Conservation (phyloP, 768 basidiomycete genomes). For the Suillus spraguei region DNA sequence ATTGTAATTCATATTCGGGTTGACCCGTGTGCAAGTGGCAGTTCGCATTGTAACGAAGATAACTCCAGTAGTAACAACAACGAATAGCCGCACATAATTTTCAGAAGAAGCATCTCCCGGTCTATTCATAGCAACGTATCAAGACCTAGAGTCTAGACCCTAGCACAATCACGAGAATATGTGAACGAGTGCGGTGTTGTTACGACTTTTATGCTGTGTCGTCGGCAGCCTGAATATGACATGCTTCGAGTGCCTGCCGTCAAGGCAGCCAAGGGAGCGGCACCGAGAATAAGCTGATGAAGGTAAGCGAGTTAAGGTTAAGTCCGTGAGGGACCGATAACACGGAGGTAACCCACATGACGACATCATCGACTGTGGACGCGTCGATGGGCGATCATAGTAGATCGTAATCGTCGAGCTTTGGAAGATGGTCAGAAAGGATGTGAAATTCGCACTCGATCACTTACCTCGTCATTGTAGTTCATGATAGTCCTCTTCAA, state of each 20-base stretch:
- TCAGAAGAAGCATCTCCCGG: background rate
- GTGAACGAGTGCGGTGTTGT: background rate
- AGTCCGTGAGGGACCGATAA: constrained; percentile 7
- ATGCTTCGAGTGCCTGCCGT: background rate
- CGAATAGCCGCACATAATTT: background rate
- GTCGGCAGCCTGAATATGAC: constrained; percentile 6
- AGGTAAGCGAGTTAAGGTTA: constrained; percentile 7
- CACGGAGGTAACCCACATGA: constrained; percentile 2
- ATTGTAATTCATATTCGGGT: background rate
- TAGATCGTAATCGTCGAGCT: constrained; percentile 96
- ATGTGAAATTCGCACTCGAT: background rate
- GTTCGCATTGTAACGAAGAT: constrained; percentile 23
- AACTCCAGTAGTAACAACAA: background rate
- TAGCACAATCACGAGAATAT: constrained; percentile 5
- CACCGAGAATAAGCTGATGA: constrained; percentile 2
- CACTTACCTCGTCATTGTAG: constrained; percentile 91
- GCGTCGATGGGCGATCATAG: constrained; percentile 43
- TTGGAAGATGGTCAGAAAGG: constrained; percentile 22
- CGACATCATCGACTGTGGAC: background rate
- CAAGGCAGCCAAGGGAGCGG: background rate
- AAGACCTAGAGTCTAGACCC: background rate
- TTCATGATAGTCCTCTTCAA: constrained; percentile 93
- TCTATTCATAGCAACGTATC: constrained; percentile 4
- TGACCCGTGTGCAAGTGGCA: background rate
- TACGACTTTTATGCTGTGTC: constrained; percentile 2